phyloP scores from a whole-genome alignment of 2,329 filamentous ascomycete species.

The Sclerotinia minor region DNA sequence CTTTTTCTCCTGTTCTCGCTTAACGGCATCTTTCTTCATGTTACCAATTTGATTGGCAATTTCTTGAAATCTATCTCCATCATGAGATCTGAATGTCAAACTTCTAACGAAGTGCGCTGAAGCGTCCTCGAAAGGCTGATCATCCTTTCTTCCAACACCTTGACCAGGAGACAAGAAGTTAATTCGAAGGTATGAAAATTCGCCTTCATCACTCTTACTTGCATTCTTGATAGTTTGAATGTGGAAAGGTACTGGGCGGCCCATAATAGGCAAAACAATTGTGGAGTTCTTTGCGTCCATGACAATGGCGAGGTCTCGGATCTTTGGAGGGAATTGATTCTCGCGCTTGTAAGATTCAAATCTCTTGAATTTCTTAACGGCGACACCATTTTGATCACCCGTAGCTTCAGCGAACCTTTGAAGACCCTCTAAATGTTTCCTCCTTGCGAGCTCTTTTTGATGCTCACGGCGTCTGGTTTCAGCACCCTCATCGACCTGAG shows the following conservation, averaged over 20 bases:
- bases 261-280: constrained; percentile 94
- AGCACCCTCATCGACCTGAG: constrained; percentile 84
- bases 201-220: constrained; percentile 93
- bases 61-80: constrained; percentile 84
- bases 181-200: constrained; percentile 90
- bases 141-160: constrained; percentile 94
- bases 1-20: constrained; percentile 98
- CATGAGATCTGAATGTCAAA: constrained; percentile 88
- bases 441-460: constrained; percentile 82
- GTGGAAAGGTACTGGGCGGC: constrained; percentile 94
- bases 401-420: constrained; percentile 84
- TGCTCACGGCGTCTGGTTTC: constrained; percentile 86
- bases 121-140: constrained; percentile 96
- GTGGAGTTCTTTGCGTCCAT: constrained; percentile 90
- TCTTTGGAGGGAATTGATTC: constrained; percentile 81
- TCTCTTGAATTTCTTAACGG: constrained; percentile 97
- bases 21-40: constrained; percentile 87
- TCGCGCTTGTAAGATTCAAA: constrained; percentile 99
- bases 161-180: constrained; percentile 97
- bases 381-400: constrained; percentile 80
- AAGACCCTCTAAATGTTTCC: constrained; percentile 88
- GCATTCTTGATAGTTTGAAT: constrained; percentile 99
- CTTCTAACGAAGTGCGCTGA: constrained; percentile 94
- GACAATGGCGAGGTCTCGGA: constrained; percentile 84
- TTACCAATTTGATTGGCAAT: constrained; percentile 93